Percentiles rank a stretch among this genome's conserved stretches.
Conservation (phyloP, 768 basidiomycete genomes). For the Amanita phalloides region DNA sequence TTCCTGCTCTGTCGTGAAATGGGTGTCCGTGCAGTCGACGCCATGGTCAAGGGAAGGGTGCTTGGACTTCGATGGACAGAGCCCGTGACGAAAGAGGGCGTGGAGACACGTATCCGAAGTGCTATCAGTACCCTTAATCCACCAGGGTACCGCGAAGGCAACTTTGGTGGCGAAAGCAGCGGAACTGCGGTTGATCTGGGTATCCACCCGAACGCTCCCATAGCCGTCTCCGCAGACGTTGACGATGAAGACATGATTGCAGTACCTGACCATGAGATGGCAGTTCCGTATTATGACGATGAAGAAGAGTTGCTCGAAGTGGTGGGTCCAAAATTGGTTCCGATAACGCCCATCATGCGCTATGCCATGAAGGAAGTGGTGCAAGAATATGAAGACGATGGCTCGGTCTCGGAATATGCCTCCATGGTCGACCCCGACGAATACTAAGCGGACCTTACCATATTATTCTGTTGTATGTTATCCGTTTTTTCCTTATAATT, state of each 20-base stretch:
- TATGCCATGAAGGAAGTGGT: conserved; percentile 81
- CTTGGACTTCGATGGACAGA: conserved; percentile 74
- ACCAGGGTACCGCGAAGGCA: conserved; percentile 6
- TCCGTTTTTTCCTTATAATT: conserved; percentile 1
- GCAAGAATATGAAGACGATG: conserved; percentile 70
- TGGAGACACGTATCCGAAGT: conserved; percentile 19
- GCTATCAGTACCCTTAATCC: conserved; percentile 9
- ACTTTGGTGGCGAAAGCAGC: conserved; percentile 9
- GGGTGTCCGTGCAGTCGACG: conserved; percentile 77
- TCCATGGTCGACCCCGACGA: conserved; percentile 73
- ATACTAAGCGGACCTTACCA: conserved; percentile 27
- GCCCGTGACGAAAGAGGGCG: conserved; percentile 45
- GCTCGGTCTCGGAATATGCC: conserved; percentile 69
- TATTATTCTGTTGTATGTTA: neutral
- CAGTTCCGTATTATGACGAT: conserved; percentile 28
- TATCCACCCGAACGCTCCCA: conserved; percentile 10
- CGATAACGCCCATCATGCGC: conserved; percentile 72
- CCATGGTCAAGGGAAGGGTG: conserved; percentile 71
- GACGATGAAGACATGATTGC: conserved; percentile 22
- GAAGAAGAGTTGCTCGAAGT: conserved; percentile 45
- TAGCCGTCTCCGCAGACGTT: conserved; percentile 11
- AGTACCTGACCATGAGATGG: conserved; percentile 29
- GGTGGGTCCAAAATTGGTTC: conserved; percentile 66
- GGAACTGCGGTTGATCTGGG: conserved; percentile 10
- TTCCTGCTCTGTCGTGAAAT: conserved; percentile 76